Conservation (phyloP, 1,284 basidiomycete genomes). For the Fomitiporia mediterranea region DNA sequence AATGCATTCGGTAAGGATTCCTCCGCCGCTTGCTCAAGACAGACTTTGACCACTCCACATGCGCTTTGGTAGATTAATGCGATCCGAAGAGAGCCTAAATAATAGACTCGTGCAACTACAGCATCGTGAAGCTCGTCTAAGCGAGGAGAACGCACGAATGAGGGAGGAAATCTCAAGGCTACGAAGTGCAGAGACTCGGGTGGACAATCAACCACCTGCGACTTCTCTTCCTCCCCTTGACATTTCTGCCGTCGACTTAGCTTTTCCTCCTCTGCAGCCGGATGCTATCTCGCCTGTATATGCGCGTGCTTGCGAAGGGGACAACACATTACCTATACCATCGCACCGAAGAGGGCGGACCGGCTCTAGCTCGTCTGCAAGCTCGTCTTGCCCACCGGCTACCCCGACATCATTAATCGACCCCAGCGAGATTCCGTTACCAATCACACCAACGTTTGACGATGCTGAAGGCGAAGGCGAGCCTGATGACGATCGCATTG, state of each 20-base stretch:
- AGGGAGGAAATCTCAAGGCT: not conserved
- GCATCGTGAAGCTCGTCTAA: not conserved
- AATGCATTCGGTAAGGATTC: slow-evolving; percentile 16
- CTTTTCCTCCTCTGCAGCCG: slow-evolving; percentile 13
- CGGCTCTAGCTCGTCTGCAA: not conserved
- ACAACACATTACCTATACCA: not conserved
- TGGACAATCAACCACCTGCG: not conserved
- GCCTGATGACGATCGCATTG: not conserved
- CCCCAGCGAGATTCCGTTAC: slow-evolving; percentile 12
- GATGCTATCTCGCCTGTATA: not conserved
- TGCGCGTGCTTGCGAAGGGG: not conserved
- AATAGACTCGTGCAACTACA: not conserved
- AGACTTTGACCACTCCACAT: not conserved
- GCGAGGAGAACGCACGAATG: slow-evolving; percentile 6
- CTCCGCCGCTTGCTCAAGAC: not conserved
- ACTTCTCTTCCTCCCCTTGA: not conserved
- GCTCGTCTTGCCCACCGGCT: not conserved
- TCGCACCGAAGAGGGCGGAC: not conserved
- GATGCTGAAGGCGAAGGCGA: not conserved
- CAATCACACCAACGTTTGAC: slow-evolving; percentile 6
- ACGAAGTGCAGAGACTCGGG: not conserved
- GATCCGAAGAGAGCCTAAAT: slow-evolving; percentile 6
- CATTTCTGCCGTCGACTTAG: slow-evolving; percentile 6
- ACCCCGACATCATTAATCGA: slow-evolving; percentile 9
- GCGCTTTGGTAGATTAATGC: slow-evolving; percentile 6